A percentile compares a stretch with the other conserved stretches of the same genome.
Conservation (phyloP, 148 eudicot genomes). For the Dianthus caryophyllus region DNA sequence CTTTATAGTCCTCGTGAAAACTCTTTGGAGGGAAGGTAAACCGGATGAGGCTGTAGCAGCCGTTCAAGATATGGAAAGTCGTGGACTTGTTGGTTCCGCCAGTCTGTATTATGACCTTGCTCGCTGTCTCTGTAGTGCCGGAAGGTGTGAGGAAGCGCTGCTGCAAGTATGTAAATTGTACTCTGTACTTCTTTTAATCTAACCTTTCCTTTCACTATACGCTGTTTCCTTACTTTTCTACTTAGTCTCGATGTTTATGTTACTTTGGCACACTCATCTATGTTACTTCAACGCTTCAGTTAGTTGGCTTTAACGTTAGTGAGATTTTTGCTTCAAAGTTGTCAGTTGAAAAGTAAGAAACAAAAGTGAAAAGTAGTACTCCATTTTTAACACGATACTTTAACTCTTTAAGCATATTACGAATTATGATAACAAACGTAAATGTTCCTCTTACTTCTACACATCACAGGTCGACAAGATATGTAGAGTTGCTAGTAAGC, state of each 20-base stretch:
- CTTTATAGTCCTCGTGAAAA: constrained; percentile 65
- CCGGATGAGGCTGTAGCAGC: constrained; percentile 63
- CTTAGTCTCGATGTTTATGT: background rate
- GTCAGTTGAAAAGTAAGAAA: too few relatives aligned
- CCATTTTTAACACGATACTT: too few relatives aligned
- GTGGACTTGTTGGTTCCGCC: constrained; percentile 80
- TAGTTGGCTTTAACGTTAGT: too few relatives aligned
- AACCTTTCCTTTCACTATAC: background rate
- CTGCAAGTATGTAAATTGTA: constrained; percentile 46
- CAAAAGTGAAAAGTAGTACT: too few relatives aligned
- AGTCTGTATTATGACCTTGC: constrained; percentile 91
- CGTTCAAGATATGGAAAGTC: constrained; percentile 78
- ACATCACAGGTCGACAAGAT: constrained; percentile 70
- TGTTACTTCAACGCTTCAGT: too few relatives aligned
- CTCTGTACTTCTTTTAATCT: background rate
- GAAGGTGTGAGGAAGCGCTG: constrained; percentile 80
- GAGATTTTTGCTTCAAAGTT: too few relatives aligned
- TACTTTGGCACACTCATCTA: background rate
- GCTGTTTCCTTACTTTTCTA: background rate
- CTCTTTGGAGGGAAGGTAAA: constrained; percentile 85
- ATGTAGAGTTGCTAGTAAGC: constrained; percentile 82
- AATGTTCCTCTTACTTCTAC: background rate
- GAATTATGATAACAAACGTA: too few relatives aligned
- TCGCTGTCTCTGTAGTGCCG: constrained; percentile 94
- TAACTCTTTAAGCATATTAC: too few relatives aligned